Evolutionary conservation across 768 basidiomycete genomes (phyloP).

Genomic region (Tylopilus vinaceipallidus): DNA sequence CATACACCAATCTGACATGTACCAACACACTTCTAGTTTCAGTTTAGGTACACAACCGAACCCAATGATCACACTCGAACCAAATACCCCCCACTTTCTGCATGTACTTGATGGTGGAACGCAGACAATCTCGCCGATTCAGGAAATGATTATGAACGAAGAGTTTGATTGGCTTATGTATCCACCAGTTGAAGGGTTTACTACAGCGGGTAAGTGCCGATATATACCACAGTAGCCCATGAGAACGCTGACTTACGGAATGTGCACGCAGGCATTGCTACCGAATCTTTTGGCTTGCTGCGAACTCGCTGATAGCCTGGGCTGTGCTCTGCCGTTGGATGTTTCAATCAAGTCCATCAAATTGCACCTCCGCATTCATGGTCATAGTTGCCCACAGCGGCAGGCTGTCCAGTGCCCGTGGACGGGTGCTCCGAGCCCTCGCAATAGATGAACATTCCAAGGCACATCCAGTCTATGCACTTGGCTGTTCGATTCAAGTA

Average conservation of each 20-base stretch:
- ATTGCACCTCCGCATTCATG: slow-evolving; percentile 12
- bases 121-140: too few relatives aligned
- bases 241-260: background rate
- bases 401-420: slow-evolving; percentile 7
- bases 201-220: background rate
- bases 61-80: background rate
- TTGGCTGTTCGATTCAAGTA: slow-evolving; percentile 1
- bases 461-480: slow-evolving; percentile 10
- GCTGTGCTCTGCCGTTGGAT: slow-evolving; percentile 1
- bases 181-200: background rate
- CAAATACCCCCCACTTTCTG: too few relatives aligned
- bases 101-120: too few relatives aligned
- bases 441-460: slow-evolving; percentile 5
- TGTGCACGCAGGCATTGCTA: background rate
- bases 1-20: background rate
- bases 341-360: slow-evolving; percentile 1
- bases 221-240: background rate
- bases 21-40: slow-evolving; percentile 4
- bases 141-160: too few relatives aligned
- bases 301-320: background rate
- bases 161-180: background rate
- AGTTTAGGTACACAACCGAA: background rate
- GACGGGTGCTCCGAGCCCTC: slow-evolving; percentile 4
- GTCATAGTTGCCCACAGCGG: slow-evolving; percentile 2
- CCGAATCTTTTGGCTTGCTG: background rate